phyloP scores from a whole-genome alignment of 441 rosid genomes.

The Capsella rubella region DNA sequence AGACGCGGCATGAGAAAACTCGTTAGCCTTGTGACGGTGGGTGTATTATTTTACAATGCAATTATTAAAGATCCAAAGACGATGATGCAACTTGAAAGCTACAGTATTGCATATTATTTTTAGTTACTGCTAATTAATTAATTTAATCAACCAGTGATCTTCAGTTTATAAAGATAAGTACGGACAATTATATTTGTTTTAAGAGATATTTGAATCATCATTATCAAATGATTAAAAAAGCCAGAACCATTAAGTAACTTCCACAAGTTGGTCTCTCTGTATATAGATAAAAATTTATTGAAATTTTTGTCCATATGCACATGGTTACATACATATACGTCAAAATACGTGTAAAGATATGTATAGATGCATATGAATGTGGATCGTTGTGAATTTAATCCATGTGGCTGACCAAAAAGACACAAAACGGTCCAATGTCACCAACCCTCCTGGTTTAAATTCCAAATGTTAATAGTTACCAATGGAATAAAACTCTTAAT shows the following conservation, averaged over 20 bases:
- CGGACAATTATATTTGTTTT: background rate
- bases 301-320: conserved; percentile 30
- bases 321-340: conserved; percentile 14
- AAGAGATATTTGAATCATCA: background rate
- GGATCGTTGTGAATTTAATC: conserved; percentile 39
- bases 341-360: conserved; percentile 4
- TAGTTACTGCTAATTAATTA: background rate
- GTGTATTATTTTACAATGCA: conserved; percentile 24
- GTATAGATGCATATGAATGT: conserved; percentile 6
- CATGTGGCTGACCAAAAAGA: conserved; percentile 38
- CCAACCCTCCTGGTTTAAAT: conserved; percentile 34
- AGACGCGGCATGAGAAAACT: conserved; percentile 43
- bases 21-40: conserved; percentile 27
- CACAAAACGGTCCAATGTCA: conserved; percentile 42
- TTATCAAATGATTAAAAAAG: conserved; percentile 34
- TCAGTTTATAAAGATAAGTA: conserved; percentile 3
- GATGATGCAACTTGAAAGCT: conserved; percentile 34
- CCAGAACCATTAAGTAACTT: conserved; percentile 37
- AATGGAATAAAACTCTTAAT: background rate
- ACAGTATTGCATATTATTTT: conserved; percentile 15
- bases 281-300: conserved; percentile 24
- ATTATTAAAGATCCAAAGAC: conserved; percentile 16
- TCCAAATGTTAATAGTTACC: conserved; percentile 20
- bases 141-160: conserved; percentile 28
- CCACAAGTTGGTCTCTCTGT: conserved; percentile 34